Percentiles rank a stretch among this genome's conserved stretches.
Evolutionary conservation across 179 eudicot genomes (phyloP).

Genomic region (Beta lomatogona): DNA sequence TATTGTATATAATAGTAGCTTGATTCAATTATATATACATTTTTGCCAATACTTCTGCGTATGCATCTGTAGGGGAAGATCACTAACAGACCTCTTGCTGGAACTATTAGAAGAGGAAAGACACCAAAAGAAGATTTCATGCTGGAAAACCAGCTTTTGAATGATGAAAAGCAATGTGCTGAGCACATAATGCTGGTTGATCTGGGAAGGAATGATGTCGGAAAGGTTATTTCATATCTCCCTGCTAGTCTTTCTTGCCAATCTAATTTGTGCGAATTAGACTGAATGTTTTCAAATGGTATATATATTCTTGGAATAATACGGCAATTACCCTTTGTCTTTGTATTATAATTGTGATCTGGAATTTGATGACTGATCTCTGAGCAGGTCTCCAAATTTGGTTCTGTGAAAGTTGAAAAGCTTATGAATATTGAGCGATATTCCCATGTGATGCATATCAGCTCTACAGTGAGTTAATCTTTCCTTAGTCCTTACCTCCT

Average conservation of each 20-base stretch:
- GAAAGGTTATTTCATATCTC: conserved; percentile 56
- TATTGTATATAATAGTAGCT: not conserved
- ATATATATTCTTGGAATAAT: not conserved
- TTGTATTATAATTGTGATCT: not conserved
- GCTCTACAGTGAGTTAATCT: conserved; percentile 81
- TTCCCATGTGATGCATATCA: conserved; percentile 99
- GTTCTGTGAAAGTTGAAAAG: conserved; percentile 93
- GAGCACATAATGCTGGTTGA: conserved; percentile 99
- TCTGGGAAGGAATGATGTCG: conserved; percentile 99
- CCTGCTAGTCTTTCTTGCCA: not conserved
- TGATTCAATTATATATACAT: not conserved
- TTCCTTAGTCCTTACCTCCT: not conserved
- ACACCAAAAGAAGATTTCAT: conserved; percentile 81
- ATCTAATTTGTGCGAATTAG: not conserved
- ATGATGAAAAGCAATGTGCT: conserved; percentile 92
- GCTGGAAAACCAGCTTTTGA: conserved; percentile 83
- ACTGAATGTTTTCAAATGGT: not conserved
- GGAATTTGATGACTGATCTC: conserved; percentile 21
- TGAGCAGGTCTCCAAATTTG: conserved; percentile 83
- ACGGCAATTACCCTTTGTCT: not conserved
- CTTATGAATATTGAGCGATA: conserved; percentile 93
- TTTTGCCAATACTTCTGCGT: not conserved
- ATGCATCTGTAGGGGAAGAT: conserved; percentile 59
- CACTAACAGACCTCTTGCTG: conserved; percentile 96
- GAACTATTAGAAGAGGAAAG: conserved; percentile 94